These are phyloP conservation scores for Rhizopogon rudus DNA, from an alignment of 768 basidiomycete species.

Conservation along the genomic window DNA sequence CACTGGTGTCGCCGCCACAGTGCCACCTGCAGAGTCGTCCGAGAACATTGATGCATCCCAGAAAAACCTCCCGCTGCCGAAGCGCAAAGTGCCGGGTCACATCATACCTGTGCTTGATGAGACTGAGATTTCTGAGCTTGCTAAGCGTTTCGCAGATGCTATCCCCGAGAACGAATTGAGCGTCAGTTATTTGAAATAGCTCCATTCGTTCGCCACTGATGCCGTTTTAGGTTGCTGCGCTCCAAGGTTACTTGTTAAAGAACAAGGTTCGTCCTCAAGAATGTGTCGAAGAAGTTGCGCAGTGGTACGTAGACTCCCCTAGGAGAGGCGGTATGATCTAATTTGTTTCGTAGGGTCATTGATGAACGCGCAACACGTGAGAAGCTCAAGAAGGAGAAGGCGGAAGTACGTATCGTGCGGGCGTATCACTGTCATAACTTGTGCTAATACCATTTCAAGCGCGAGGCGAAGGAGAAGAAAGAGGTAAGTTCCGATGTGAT, in stretches of 20 bases:
- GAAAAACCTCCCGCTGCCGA: constrained; percentile 61
- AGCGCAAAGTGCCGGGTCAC: constrained; percentile 55
- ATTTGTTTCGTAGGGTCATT: constrained; percentile 37
- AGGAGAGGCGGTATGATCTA: constrained; percentile 6
- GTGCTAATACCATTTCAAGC: constrained; percentile 35
- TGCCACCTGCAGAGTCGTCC: constrained; percentile 8
- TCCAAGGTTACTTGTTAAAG: constrained; percentile 85
- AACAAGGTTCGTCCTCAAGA: constrained; percentile 88
- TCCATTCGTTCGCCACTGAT: not conserved
- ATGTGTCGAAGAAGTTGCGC: constrained; percentile 73
- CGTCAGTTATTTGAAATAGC: constrained; percentile 38
- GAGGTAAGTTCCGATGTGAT: constrained; percentile 35
- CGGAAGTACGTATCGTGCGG: constrained; percentile 35
- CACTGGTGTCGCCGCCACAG: constrained; percentile 2
- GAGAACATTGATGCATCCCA: constrained; percentile 46
- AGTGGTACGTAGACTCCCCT: constrained; percentile 45
- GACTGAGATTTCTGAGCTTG: constrained; percentile 69
- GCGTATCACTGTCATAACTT: not conserved
- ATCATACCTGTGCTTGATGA: constrained; percentile 68
- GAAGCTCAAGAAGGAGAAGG: constrained; percentile 79
- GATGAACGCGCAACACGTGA: constrained; percentile 81
- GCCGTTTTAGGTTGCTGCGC: constrained; percentile 58
- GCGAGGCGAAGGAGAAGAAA: constrained; percentile 76
- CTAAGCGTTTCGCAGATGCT: constrained; percentile 75
- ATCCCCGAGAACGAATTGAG: constrained; percentile 88